Evolutionary conservation across 352 stramenopile species (phyloP).

Genomic region (Blastocystis sp.): DNA sequence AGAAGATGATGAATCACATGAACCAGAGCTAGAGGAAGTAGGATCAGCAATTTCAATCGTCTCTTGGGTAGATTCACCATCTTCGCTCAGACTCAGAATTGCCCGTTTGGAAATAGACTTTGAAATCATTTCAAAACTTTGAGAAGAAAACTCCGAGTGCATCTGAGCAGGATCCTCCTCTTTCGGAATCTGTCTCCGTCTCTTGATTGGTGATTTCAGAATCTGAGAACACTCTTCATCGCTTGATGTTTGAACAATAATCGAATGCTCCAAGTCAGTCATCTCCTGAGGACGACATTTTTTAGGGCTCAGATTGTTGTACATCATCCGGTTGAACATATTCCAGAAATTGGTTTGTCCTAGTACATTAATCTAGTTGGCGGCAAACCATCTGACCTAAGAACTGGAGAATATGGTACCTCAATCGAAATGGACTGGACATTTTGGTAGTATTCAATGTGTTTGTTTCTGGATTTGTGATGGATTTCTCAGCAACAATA

Average conservation of each 20-base stretch:
- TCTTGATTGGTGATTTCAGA: neutral
- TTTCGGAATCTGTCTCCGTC: neutral
- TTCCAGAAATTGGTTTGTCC: neutral
- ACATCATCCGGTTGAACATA: slow-evolving; percentile 49
- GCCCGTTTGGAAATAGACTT: neutral
- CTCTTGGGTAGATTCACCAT: neutral
- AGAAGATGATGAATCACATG: neutral
- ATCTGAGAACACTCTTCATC: slow-evolving; percentile 27
- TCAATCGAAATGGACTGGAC: neutral
- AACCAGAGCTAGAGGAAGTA: neutral
- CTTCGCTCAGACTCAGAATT: neutral
- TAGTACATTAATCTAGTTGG: neutral
- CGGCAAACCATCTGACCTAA: no score
- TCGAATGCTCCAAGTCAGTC: slow-evolving; percentile 4
- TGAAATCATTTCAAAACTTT: neutral
- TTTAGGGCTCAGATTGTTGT: slow-evolving; percentile 22
- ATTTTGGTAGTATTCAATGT: no score
- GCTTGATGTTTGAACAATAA: slow-evolving; percentile 55
- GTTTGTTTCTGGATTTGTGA: neutral
- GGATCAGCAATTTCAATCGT: neutral
- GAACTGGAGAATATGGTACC: no score
- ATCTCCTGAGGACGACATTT: slow-evolving; percentile 38
- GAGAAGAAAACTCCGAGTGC: neutral
- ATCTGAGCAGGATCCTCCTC: neutral
- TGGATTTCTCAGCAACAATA: no score